Base-by-base conservation (phyloP, 2,329 filamentous ascomycete genomes). In the Colletotrichum sp. region DNA sequence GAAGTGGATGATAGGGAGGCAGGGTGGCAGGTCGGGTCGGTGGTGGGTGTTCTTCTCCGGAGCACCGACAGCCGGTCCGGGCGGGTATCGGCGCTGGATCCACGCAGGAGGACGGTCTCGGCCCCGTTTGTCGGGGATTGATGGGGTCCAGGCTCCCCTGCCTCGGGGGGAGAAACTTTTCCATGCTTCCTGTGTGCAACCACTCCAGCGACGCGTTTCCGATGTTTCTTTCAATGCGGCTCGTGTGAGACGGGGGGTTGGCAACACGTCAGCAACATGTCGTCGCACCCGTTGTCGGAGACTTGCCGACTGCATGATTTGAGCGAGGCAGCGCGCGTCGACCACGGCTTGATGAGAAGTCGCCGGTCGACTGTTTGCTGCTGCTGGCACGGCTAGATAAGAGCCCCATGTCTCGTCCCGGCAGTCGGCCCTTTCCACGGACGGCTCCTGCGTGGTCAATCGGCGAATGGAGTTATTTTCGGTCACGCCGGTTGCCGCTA, bases 41-140 rank as follows among this genome's bases (percentile, higher is more conserved):
- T 36, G 32, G 63, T 15, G 57, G 21, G 60, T 73, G 70, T 49
- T 49, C 52, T 24, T 36, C n/a, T 73, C 28, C 64, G 62, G 26
- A 28, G 21, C 28, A 39, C 73, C 73, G 73, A 76, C 28, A 76
- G 73, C 73, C 73, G 73, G 52, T 60, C 64, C 73, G 64, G 73
- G 64, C 73, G 73, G 73, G 28, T 76, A 30, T 76, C 73, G 73
- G 73, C 39, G 44, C 44, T 71, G 64, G 73, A 64, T 73, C 59
- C 49, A 68, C 69, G 69, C 1, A 44, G 18, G 32, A n/a, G 55
- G 57, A 39, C 28, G 64, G 64, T 13, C 71, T 57, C 73, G 70
- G 73, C 70, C 70, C 70, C 73, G 64, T 73, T 60, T 73, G 70
- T 73, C 64, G 70, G 73, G 63, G 57, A 73, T 49, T 21, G 18